A percentile compares a stretch with the other conserved stretches of the same genome.
These are phyloP conservation scores for Boeremia exigua DNA, from an alignment of 2,329 filamentous ascomycete genomes.

Conservation along the genomic window DNA sequence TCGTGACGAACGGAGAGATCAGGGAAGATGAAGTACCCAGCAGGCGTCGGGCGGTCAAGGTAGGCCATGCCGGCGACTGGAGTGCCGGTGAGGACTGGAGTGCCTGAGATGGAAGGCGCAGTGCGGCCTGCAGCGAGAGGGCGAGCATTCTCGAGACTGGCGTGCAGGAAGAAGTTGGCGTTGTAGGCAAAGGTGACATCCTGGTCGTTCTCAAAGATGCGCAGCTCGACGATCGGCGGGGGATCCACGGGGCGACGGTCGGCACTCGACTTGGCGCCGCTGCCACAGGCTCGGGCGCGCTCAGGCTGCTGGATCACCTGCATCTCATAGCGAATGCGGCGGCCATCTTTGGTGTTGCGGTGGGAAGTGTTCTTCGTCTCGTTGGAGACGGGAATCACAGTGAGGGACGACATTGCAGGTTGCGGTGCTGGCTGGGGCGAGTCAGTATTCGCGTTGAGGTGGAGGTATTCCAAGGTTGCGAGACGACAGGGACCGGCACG, in stretches of 20 bases:
- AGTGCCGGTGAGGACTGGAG: slow-evolving; percentile 89
- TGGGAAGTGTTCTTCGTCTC: slow-evolving; percentile 61
- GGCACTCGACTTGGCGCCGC: slow-evolving; percentile 81
- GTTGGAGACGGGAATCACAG: slow-evolving; percentile 60
- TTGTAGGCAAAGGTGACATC: slow-evolving; percentile 87
- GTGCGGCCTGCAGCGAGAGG: slow-evolving; percentile 81
- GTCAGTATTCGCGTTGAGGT: slow-evolving; percentile 18
- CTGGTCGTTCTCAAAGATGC: slow-evolving; percentile 75
- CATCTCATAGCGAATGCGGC: slow-evolving; percentile 79
- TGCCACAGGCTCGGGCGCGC: slow-evolving; percentile 91
- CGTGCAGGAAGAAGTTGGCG: slow-evolving; percentile 94
- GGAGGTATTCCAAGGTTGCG: slow-evolving; percentile 4
- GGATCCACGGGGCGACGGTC: slow-evolving; percentile 93
- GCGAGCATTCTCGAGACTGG: slow-evolving; percentile 85
- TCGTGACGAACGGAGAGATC: slow-evolving; percentile 96
- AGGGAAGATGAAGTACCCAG: slow-evolving; percentile 96
- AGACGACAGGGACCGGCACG: slow-evolving; percentile 20
- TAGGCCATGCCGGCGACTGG: slow-evolving; percentile 96
- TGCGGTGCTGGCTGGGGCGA: slow-evolving; percentile 9
- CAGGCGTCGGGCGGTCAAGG: slow-evolving; percentile 78
- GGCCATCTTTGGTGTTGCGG: slow-evolving; percentile 74
- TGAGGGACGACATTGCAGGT: slow-evolving; percentile 37
- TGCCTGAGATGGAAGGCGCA: slow-evolving; percentile 68
- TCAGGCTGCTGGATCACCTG: slow-evolving; percentile 93
- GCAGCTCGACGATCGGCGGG: slow-evolving; percentile 90